Evolutionary conservation across 768 basidiomycete species (phyloP).

Genomic region (Leccinum obscurum): DNA sequence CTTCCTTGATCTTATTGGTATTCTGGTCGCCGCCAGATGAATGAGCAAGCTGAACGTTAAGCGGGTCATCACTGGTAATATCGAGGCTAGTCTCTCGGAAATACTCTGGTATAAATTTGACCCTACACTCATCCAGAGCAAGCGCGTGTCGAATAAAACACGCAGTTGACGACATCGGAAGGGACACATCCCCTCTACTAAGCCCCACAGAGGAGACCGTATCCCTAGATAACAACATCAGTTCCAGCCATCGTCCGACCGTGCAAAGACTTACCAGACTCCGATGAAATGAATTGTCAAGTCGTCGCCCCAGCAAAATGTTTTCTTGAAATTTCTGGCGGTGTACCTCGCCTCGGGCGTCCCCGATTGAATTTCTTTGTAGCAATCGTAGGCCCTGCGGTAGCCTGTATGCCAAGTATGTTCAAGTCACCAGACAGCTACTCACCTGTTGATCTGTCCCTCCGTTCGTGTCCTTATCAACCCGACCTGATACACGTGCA

Average conservation of each 20-base stretch:
- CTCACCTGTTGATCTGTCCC: neutral
- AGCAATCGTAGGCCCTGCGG: neutral
- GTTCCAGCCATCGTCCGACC: neutral
- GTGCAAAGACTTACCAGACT: slow-evolving; percentile 39
- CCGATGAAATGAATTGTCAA: slow-evolving; percentile 37
- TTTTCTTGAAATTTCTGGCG: neutral
- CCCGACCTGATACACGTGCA: neutral
- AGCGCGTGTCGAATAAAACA: neutral
- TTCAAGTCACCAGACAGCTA: neutral
- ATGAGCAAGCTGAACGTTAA: neutral
- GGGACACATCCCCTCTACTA: slow-evolving; percentile 39
- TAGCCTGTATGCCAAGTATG: neutral
- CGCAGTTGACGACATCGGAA: slow-evolving; percentile 57
- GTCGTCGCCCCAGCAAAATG: neutral
- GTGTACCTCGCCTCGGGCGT: neutral
- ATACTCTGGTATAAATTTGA: neutral
- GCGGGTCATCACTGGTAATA: slow-evolving; percentile 3
- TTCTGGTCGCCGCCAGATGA: neutral
- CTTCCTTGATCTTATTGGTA: slow-evolving; percentile 33
- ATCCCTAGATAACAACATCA: slow-evolving; percentile 38
- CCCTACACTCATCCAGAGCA: neutral
- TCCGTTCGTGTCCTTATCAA: neutral
- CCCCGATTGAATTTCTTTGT: neutral
- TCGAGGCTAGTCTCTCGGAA: slow-evolving; percentile 22
- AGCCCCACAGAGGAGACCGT: slow-evolving; percentile 46